Evolutionary conservation across 495 filamentous ascomycete genomes (phyloP).

Genomic region (Aspergillus incahuasiensis): DNA sequence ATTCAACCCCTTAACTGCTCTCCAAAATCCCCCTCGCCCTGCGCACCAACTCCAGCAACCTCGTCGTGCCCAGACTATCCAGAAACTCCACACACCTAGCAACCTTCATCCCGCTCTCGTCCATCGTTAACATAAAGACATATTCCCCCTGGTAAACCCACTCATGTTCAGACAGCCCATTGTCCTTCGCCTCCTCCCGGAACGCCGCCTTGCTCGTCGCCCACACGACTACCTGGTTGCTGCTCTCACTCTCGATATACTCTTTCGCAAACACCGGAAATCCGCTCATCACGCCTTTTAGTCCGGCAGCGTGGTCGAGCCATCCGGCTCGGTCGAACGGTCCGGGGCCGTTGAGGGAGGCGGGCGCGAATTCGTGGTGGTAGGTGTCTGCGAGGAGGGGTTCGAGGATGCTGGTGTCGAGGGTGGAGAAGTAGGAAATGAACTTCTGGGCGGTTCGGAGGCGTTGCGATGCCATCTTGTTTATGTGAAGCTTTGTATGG

Average conservation of each 20-base stretch:
- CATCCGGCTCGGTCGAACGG: too few species aligned
- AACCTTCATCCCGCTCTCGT: slow-evolving; percentile 29
- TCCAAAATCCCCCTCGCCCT: neutral
- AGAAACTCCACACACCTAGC: slow-evolving; percentile 30
- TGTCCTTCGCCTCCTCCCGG: neutral
- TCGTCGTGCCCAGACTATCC: slow-evolving; percentile 19
- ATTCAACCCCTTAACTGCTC: too few species aligned
- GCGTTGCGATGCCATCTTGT: too few species aligned
- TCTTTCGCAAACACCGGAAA: slow-evolving; percentile 25
- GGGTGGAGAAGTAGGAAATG: too few species aligned
- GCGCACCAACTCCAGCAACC: neutral
- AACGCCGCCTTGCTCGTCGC: slow-evolving; percentile 18
- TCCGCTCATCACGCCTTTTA: neutral
- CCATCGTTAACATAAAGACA: slow-evolving; percentile 37
- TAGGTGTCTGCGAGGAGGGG: too few species aligned
- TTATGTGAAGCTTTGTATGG: too few species aligned
- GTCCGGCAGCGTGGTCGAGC: too few species aligned
- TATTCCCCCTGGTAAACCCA: slow-evolving; percentile 15
- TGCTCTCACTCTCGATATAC: slow-evolving; percentile 18
- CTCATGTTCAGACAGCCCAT: too few species aligned
- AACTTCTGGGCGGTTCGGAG: too few species aligned
- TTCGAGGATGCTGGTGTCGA: too few species aligned
- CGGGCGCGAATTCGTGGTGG: too few species aligned
- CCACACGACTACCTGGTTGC: slow-evolving; percentile 24
- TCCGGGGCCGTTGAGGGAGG: too few species aligned